phyloP scores from a whole-genome alignment of 2,329 filamentous ascomycete genomes.

The Trichophyton rubrum region DNA sequence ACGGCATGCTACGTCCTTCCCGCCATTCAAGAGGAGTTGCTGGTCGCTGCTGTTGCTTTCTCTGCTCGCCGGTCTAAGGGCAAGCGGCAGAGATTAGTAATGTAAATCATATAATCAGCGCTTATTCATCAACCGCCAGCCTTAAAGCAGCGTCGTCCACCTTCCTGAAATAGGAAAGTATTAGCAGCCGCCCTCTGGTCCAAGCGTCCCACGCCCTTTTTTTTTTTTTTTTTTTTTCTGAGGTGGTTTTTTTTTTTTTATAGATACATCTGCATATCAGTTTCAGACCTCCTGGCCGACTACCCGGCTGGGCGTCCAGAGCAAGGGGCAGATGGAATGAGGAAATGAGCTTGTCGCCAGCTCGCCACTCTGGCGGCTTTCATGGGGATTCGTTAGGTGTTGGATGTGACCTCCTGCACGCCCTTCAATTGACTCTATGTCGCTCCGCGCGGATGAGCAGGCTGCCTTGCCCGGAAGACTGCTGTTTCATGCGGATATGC shows the following conservation, averaged over 20 bases:
- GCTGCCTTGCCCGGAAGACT: neutral
- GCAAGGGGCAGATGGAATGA: neutral
- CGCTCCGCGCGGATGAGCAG: neutral
- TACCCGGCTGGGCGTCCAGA: conserved; percentile 1
- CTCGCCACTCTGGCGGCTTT: neutral
- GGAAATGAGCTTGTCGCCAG: neutral
- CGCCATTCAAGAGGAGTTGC: neutral
- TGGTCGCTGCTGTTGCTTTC: neutral
- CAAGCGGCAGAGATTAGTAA: neutral
- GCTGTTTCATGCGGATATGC: neutral
- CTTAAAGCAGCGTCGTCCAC: neutral
- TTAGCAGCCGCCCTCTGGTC: neutral
- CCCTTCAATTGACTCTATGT: neutral
- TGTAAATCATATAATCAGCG: neutral
- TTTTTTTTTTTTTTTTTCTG: neutral
- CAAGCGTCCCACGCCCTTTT: conserved; percentile 2
- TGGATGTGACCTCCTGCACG: neutral
- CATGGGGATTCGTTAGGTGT: neutral
- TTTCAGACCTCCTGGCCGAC: neutral
- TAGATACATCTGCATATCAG: neutral
- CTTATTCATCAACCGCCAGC: neutral
- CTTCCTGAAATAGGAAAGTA: neutral
- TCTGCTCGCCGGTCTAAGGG: neutral
- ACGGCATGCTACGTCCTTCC: neutral
- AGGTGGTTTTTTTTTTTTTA: neutral